Evolutionary conservation across 306 rosid genomes (phyloP), one percentile per base, ranked within the genome.

Genomic region (Mimosa bimucronata): DNA sequence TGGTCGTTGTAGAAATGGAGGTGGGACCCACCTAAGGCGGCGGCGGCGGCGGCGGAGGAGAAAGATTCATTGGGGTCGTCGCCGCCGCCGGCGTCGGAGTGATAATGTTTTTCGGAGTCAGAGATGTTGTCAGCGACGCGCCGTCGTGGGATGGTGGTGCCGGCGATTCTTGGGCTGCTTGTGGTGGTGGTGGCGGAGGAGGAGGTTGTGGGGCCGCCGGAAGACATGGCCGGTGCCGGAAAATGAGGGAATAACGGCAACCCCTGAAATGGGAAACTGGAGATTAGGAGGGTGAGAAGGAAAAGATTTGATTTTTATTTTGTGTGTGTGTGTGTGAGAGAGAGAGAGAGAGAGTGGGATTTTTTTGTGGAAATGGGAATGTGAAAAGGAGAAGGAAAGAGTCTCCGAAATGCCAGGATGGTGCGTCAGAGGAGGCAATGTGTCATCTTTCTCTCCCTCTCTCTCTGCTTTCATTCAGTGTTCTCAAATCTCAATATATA

Each of bases 121-220:
- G 26, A 28, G 0, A 1, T 46, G 23, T 55, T 67, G 87, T 90
- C 97, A 0, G 90, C 67, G 25, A 87, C 91, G 74, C 91, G 91
- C 26, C 93, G 84, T 7, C 90, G 80, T 2, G 90, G 79, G 10
- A 86, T 77, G 57, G 92, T 80, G 82, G 91, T 83, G 11, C 87
- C 88, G 48, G 87, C 78, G 41, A 85, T 67, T 82, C 92, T 76
- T 21, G 94, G 95, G 85, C 91, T 84, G 85, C 89, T 84, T 14
- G 83, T 73, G 78, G 25, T 81, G 26, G 85, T 10, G 21, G 94
- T 84, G 78, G 5, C 62, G 25, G 77, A 5, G n/a, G 80, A 9
- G n/a, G n/a, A n/a, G n/a, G n/a, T n/a, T n/a, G n/a, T n/a, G 18
- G 86, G 79, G 86, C 86, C 90, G 82, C 89, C 88, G 85, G 91